Conservation (phyloP, 345 rosid species). For the Pelargonium nanum region DNA sequence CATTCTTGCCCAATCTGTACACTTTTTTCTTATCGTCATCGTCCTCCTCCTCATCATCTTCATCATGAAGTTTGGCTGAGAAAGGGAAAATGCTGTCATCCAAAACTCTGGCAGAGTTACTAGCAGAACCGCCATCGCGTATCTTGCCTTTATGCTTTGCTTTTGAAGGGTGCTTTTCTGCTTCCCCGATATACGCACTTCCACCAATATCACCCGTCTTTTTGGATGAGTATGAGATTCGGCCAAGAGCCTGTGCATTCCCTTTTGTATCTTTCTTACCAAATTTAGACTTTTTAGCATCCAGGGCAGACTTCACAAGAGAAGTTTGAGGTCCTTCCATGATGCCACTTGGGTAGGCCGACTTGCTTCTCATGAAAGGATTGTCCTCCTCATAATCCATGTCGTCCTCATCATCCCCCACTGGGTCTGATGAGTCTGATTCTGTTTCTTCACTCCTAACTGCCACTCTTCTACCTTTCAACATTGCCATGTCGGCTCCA, state of each 20-base stretch:
- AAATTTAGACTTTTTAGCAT: constrained; percentile 31
- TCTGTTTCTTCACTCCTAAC: constrained; percentile 63
- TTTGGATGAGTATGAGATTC: constrained; percentile 23
- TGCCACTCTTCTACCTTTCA: constrained; percentile 37
- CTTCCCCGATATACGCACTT: constrained; percentile 24
- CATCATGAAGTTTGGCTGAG: constrained; percentile 24
- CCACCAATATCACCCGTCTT: constrained; percentile 29
- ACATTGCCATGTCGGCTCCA: constrained; percentile 25
- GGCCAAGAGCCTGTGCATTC: constrained; percentile 31
- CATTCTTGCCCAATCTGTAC: constrained; percentile 34
- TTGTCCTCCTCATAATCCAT: constrained; percentile 37
- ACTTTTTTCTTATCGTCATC: constrained; percentile 29
- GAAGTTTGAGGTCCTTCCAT: constrained; percentile 38
- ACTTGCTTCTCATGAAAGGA: constrained; percentile 38
- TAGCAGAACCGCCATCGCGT: constrained; percentile 41
- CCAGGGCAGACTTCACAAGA: constrained; percentile 33
- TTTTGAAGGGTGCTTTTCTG: constrained; percentile 36
- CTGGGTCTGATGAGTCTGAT: constrained; percentile 67
- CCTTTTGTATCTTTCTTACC: constrained; percentile 32
- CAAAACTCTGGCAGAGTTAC: constrained; percentile 31
- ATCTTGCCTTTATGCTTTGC: constrained; percentile 70
- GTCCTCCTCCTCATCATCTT: constrained; percentile 1
- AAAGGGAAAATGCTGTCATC: constrained; percentile 26
- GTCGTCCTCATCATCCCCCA: constrained; percentile 21
- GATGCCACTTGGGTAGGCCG: constrained; percentile 32